Evolutionary conservation across 2,329 filamentous ascomycete species (phyloP).

Genomic region (Neofusicoccum cordaticola): DNA sequence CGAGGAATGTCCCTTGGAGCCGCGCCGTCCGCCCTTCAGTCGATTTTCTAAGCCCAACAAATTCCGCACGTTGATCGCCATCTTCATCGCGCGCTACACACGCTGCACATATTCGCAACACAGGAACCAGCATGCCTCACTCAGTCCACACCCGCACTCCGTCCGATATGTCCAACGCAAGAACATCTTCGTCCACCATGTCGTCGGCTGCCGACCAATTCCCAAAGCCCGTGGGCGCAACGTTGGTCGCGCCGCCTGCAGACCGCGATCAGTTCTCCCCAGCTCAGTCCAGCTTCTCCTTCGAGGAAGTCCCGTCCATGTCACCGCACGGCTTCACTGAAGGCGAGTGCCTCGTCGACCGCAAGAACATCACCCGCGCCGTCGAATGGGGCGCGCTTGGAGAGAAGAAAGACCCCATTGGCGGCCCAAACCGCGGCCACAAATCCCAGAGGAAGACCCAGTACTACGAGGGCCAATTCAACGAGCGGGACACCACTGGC

Average conservation of each 20-base stretch:
- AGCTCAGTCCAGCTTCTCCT: conserved; percentile 37
- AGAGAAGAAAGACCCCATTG: conserved; percentile 21
- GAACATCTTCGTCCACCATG: conserved; percentile 30
- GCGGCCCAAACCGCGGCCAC: conserved; percentile 12
- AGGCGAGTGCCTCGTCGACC: conserved; percentile 18
- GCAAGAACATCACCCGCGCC: conserved; percentile 20
- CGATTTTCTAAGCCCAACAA: background rate
- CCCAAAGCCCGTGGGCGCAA: conserved; percentile 33
- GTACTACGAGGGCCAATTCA: conserved; percentile 38
- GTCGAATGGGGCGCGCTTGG: conserved; percentile 24
- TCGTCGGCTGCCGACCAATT: conserved; percentile 33
- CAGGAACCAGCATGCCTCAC: conserved; percentile 33
- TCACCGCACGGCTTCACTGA: conserved; percentile 26
- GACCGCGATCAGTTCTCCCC: conserved; percentile 31
- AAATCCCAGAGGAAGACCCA: conserved; percentile 34
- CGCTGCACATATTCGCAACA: background rate
- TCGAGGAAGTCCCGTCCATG: conserved; percentile 30
- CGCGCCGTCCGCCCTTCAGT: too few relatives aligned
- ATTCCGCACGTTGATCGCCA: conserved; percentile 2
- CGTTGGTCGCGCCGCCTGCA: conserved; percentile 30
- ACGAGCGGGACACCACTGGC: conserved; percentile 34
- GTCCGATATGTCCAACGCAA: conserved; percentile 33
- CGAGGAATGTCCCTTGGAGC: conserved; percentile 1
- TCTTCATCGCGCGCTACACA: background rate
- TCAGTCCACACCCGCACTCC: conserved; percentile 31